Base-by-base conservation (phyloP, 2,329 filamentous ascomycete species). In the Aspergillus puulaauensis region DNA sequence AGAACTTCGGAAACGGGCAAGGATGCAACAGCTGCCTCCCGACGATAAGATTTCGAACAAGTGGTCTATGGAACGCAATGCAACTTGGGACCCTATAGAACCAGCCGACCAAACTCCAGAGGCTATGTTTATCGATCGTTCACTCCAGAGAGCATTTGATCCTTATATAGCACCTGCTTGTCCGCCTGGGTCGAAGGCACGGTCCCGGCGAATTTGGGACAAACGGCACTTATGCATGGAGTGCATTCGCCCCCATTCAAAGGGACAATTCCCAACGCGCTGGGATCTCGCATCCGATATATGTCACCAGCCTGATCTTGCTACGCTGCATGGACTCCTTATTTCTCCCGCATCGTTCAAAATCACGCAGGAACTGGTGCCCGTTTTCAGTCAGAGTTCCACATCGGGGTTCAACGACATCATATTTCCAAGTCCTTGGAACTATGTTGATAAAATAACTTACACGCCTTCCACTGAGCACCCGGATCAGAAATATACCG, bases 221-320 rank as follows among this genome's bases (percentile, higher is more conserved):
- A 81, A 83, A 23, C 81, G 81, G 54, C 79, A 82, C 37, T 80
- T 91, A 51, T 93, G 90, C 70, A 76, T 82, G 0, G 76, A 78
- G 2, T 93, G 90, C 70, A 77, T 80, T 2, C 75, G 77, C 6
- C 82, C 83, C 0, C 89, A 93, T 66, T 89, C 89, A 0, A 76
- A 84, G 17, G 86, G 84, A 2, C 85, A 86, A 21, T 89, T 90
- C 65, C 75, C 91, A 6, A 77, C 79, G 4, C 80, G 90, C 64
- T 93, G 89, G 86, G 78, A 81, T 1, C 70, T 81, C 8, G 84
- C 88, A 5, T 81, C 86, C 6, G 83, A 90, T 47, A 81, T 88
- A 27, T 96, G 91, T 69, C 83, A 89, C 59, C 90, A 95, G 67
- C 88, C 91, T 1, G 91, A 95, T 62, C 77, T 93, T 33, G 83